Conservation (phyloP, 2,329 filamentous ascomycete species). For the Grosmannia clavigera region DNA sequence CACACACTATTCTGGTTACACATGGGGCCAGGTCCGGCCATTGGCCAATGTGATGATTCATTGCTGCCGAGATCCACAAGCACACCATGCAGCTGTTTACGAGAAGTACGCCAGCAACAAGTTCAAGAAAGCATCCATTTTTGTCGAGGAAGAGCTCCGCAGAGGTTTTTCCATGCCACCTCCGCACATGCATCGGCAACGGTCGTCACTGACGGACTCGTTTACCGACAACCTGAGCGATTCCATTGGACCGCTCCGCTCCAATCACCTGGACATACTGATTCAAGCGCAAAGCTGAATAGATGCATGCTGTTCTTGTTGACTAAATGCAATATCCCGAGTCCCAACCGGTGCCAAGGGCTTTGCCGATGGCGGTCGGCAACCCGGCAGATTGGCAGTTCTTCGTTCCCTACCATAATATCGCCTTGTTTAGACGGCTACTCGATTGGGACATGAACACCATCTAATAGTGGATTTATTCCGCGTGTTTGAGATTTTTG, state of each 20-base stretch:
- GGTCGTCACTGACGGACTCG: conserved; percentile 2
- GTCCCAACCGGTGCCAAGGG: not conserved
- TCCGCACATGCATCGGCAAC: conserved; percentile 1
- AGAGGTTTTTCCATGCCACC: conserved; percentile 41
- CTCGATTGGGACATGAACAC: not conserved
- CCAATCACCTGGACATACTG: not conserved
- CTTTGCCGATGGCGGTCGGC: not conserved
- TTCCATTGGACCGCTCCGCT: not conserved
- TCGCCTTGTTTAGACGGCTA: not conserved
- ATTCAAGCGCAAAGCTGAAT: conserved; percentile 2
- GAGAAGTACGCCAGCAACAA: conserved; percentile 85
- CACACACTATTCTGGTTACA: conserved; percentile 89
- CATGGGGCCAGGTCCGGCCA: conserved; percentile 67
- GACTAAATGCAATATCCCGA: not conserved
- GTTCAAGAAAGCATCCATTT: conserved; percentile 73
- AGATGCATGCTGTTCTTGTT: too few species aligned
- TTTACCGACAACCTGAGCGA: not conserved
- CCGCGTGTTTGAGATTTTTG: not conserved
- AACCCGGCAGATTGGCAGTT: not conserved
- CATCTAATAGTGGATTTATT: conserved; percentile 1
- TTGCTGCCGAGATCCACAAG: conserved; percentile 69
- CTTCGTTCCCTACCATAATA: not conserved
- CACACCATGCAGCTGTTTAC: conserved; percentile 77
- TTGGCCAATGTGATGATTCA: conserved; percentile 70
- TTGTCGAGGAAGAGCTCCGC: conserved; percentile 63